Conservation (phyloP, 1,284 basidiomycete genomes). For the Ceratobasidium theobromae region DNA sequence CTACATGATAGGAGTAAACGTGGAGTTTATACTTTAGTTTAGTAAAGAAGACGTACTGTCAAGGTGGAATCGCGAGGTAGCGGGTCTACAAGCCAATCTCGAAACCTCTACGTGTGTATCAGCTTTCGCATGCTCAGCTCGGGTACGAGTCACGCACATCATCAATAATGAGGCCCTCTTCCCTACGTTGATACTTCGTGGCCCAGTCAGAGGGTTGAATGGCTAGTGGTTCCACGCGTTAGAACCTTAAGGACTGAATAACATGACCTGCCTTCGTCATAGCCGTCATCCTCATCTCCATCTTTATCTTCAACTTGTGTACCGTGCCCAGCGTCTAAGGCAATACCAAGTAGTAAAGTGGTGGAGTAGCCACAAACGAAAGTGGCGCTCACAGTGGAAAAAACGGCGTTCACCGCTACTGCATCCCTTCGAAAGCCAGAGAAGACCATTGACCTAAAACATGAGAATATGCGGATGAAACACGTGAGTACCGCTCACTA, state of each 20-base stretch:
- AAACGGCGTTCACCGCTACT: conserved; percentile 10
- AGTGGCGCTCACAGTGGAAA: conserved; percentile 14
- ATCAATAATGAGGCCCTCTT: conserved; percentile 21
- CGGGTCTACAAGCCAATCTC: conserved; percentile 16
- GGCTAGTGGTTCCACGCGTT: not conserved
- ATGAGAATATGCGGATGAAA: not conserved
- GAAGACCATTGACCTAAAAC: conserved; percentile 2
- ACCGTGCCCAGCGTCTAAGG: conserved; percentile 26
- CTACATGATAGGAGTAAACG: not conserved
- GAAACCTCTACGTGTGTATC: conserved; percentile 5
- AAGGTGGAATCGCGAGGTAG: conserved; percentile 2
- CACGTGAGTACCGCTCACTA: conserved; percentile 13
- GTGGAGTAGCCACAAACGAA: not conserved
- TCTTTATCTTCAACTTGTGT: conserved; percentile 17
- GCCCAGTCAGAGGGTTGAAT: conserved; percentile 30
- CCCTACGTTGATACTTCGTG: conserved; percentile 13
- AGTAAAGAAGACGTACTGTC: not conserved
- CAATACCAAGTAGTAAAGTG: not conserved
- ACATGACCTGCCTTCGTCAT: conserved; percentile 18
- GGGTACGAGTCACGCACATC: not conserved
- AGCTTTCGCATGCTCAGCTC: not conserved
- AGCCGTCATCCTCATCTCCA: conserved; percentile 24
- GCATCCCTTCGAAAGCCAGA: conserved; percentile 21
- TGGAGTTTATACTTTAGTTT: not conserved
- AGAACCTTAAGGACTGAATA: not conserved